Evolutionary conservation across 176 grass and related monocot genomes (phyloP).

Genomic region (Lolium perenne): DNA sequence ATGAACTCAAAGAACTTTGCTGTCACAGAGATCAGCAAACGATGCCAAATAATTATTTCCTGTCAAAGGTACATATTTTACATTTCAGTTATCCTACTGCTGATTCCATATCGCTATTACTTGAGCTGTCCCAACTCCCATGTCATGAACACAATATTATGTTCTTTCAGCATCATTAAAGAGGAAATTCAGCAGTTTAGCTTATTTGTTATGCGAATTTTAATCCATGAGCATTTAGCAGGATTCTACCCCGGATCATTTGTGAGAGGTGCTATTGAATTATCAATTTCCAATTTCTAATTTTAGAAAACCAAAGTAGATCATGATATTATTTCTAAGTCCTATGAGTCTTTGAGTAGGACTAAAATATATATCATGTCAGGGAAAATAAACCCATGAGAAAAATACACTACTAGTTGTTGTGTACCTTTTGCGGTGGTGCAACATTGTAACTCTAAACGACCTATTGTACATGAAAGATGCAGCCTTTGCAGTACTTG

Average conservation of each 20-base stretch:
- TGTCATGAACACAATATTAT: neutral
- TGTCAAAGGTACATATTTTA: constrained; percentile 67
- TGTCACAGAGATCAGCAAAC: constrained; percentile 56
- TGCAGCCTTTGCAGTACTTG: neutral
- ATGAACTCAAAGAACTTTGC: constrained; percentile 86
- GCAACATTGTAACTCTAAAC: neutral
- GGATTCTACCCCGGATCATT: neutral
- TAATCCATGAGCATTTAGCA: neutral
- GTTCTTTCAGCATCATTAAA: neutral
- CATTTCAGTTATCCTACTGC: constrained; percentile 28
- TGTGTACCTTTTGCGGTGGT: neutral
- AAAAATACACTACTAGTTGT: neutral
- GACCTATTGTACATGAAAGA: neutral
- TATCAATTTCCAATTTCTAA: neutral
- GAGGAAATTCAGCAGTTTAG: neutral
- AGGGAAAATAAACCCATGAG: neutral
- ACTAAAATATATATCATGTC: constrained; percentile 16
- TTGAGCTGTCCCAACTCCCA: neutral
- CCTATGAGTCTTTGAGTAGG: neutral
- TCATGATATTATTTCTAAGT: neutral
- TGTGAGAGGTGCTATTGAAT: neutral
- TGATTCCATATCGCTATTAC: constrained; percentile 17
- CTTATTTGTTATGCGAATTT: neutral
- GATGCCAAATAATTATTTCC: constrained; percentile 71
- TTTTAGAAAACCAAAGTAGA: neutral